phyloP scores from a whole-genome alignment of 306 rosid species.

The Cicer chorassanicum region DNA sequence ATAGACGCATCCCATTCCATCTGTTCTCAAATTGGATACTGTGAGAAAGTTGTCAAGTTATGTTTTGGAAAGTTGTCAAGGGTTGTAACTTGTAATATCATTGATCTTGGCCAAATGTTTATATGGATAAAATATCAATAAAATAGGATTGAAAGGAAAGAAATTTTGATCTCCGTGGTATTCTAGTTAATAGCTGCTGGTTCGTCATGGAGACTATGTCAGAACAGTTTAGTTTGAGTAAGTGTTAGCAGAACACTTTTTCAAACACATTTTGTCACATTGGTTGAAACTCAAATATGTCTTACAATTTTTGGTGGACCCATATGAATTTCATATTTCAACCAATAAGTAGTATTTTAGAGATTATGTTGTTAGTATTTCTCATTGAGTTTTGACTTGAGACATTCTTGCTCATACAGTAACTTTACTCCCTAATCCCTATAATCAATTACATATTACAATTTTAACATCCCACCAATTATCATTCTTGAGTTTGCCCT shows the following conservation, averaged over 20 bases:
- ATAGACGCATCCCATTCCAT: slow-evolving; percentile 52
- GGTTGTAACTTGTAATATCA: slow-evolving; percentile 56
- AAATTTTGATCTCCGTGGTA: slow-evolving; percentile 42
- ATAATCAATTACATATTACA: background rate
- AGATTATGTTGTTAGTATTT: background rate
- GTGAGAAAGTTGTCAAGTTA: slow-evolving; percentile 48
- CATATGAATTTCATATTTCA: background rate
- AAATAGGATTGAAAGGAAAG: slow-evolving; percentile 48
- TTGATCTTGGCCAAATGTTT: slow-evolving; percentile 56
- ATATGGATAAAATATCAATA: slow-evolving; percentile 59
- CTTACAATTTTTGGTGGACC: background rate
- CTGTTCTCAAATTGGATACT: slow-evolving; percentile 44
- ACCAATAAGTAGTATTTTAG: background rate
- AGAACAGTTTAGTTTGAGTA: slow-evolving; percentile 39
- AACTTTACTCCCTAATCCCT: background rate
- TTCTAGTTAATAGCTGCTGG: slow-evolving; percentile 38
- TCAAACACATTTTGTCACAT: background rate
- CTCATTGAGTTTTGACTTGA: slow-evolving; percentile 20
- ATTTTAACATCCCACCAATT: background rate
- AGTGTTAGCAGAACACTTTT: background rate
- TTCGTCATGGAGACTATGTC: slow-evolving; percentile 39
- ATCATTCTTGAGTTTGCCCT: background rate
- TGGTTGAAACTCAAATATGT: background rate
- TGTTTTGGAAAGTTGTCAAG: slow-evolving; percentile 45
- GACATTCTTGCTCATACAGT: slow-evolving; percentile 41